phyloP scores from a whole-genome alignment of 768 basidiomycete species.

The Lentinula lateritia region DNA sequence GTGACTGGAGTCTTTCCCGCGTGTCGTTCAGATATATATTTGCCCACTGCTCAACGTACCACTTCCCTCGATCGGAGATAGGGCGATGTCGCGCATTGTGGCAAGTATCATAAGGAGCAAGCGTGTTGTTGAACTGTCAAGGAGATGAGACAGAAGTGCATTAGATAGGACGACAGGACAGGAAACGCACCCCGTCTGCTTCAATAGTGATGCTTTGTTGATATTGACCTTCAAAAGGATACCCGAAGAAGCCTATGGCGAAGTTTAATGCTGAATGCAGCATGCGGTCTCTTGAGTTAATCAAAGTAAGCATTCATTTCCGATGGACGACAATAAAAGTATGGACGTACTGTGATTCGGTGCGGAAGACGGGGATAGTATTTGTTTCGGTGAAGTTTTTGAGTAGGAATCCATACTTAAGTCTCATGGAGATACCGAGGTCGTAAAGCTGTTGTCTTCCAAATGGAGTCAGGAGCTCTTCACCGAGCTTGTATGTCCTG shows the following conservation, averaged over 20 bases:
- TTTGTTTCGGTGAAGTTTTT: slow-evolving; percentile 59
- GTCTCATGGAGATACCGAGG: slow-evolving; percentile 62
- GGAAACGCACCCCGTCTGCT: slow-evolving; percentile 40
- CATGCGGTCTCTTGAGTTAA: slow-evolving; percentile 59
- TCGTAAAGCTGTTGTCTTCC: slow-evolving; percentile 83
- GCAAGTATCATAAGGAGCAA: slow-evolving; percentile 80
- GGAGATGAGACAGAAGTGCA: slow-evolving; percentile 11
- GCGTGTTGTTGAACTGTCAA: slow-evolving; percentile 71
- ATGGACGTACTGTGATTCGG: slow-evolving; percentile 58
- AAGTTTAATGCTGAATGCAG: slow-evolving; percentile 59
- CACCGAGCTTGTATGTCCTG: slow-evolving; percentile 88
- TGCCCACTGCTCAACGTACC: slow-evolving; percentile 64
- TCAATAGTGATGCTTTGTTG: slow-evolving; percentile 78
- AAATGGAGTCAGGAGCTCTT: slow-evolving; percentile 89
- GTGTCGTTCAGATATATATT: slow-evolving; percentile 68
- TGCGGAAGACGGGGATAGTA: slow-evolving; percentile 73
- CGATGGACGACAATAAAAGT: not conserved
- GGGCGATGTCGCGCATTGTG: slow-evolving; percentile 45
- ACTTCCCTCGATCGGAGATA: slow-evolving; percentile 53
- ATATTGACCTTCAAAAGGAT: slow-evolving; percentile 67
- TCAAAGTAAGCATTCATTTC: not conserved
- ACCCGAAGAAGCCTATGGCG: slow-evolving; percentile 72
- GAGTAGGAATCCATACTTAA: slow-evolving; percentile 77
- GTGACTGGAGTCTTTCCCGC: slow-evolving; percentile 47
- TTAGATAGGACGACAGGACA: not conserved